Evolutionary conservation across 306 rosid species (phyloP).

Genomic region (Ceratonia siliqua): DNA sequence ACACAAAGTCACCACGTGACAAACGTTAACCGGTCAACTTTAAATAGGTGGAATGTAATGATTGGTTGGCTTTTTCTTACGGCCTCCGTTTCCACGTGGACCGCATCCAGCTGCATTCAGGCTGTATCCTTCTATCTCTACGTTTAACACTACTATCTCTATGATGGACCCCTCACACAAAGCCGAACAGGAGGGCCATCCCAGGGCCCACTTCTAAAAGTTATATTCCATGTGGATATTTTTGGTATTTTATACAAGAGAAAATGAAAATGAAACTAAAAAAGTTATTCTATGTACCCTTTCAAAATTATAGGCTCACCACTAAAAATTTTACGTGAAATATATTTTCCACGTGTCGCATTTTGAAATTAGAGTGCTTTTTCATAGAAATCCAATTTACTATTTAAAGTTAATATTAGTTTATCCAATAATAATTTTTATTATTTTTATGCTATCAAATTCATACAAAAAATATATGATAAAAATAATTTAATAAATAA

Average conservation of each 20-base stretch:
- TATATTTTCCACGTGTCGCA: too few relatives aligned
- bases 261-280: neutral
- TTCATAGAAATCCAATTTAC: too few relatives aligned
- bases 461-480: too few relatives aligned
- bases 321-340: too few relatives aligned
- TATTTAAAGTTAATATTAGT: too few relatives aligned
- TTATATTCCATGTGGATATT: neutral
- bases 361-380: too few relatives aligned
- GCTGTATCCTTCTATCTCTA: constrained; percentile 36
- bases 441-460: too few relatives aligned
- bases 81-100: constrained; percentile 39
- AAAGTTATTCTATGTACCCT: too few relatives aligned
- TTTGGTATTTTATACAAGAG: neutral
- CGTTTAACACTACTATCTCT: too few relatives aligned
- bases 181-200: constrained; percentile 33
- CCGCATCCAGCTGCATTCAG: constrained; percentile 39
- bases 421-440: too few relatives aligned
- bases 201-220: constrained; percentile 31
- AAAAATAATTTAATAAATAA: too few relatives aligned
- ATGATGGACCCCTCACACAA: constrained; percentile 40
- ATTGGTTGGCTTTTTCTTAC: constrained; percentile 20
- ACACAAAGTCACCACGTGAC: constrained; percentile 50
- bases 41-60: constrained; percentile 22
- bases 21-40: neutral
- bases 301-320: too few relatives aligned